Conservation (phyloP, 352 stramenopile species). For the Pythium phragmitis region DNA sequence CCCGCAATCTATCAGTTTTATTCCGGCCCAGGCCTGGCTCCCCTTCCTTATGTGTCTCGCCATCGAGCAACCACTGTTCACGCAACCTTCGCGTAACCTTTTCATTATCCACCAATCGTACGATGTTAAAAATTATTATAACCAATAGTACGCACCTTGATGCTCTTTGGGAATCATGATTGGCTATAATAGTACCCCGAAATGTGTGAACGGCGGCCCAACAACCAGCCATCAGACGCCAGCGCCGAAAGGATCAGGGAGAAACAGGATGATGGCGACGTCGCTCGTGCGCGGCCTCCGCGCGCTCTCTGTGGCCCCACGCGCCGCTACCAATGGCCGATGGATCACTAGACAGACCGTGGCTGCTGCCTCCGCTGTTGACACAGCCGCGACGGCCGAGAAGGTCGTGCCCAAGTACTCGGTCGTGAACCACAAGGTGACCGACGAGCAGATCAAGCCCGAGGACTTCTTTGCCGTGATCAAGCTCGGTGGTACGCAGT, state of each 20-base stretch:
- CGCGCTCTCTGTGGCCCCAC: conserved; percentile 27
- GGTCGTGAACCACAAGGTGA: conserved; percentile 78
- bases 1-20: conserved; percentile 19
- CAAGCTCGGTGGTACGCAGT: conserved; percentile 83
- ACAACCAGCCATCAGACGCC: conserved; percentile 24
- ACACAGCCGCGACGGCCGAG: conserved; percentile 18
- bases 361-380: conserved; percentile 17
- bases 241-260: conserved; percentile 2
- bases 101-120: conserved; percentile 14
- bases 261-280: conserved; percentile 21
- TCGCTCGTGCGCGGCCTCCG: conserved; percentile 27
- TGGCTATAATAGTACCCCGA: conserved; percentile 6
- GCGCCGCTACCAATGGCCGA: conserved; percentile 8
- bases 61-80: conserved; percentile 23
- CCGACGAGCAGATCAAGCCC: conserved; percentile 54
- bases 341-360: conserved; percentile 15
- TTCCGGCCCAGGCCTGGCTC: background rate
- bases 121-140: background rate
- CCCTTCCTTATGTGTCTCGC: conserved; percentile 8
- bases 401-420: conserved; percentile 48
- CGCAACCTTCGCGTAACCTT: conserved; percentile 23
- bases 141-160: background rate
- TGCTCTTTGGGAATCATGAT: background rate
- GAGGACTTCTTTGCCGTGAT: conserved; percentile 84
- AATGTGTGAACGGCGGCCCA: conserved; percentile 9